Evolutionary conservation across 75 land plant genomes (phyloP).

Genomic region (Ceratopteris richardii): DNA sequence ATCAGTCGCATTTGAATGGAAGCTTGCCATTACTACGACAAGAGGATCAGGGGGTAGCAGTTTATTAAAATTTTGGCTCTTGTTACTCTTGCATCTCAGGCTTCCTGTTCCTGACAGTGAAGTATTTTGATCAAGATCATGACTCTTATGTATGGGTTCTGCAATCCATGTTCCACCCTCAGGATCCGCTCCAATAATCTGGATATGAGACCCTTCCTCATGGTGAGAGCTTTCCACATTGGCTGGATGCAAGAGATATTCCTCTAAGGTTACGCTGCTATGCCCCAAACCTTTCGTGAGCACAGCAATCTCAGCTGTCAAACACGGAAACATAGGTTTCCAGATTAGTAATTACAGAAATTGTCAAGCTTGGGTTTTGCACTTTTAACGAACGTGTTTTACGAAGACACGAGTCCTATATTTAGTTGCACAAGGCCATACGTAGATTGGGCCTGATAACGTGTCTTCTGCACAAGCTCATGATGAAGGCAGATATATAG

Average conservation of each 20-base stretch:
- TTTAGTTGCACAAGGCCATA: too few relatives aligned
- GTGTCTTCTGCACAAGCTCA: too few relatives aligned
- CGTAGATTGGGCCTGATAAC: too few relatives aligned
- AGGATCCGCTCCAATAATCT: slow-evolving; percentile 24
- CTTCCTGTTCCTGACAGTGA: slow-evolving; percentile 1
- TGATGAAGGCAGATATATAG: too few relatives aligned
- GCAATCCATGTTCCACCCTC: slow-evolving; percentile 28
- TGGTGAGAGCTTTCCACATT: slow-evolving; percentile 11
- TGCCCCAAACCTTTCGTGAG: slow-evolving; percentile 21
- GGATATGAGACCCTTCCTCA: too few relatives aligned
- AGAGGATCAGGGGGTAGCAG: neutral
- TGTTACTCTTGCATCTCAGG: neutral
- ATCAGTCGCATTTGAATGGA: neutral
- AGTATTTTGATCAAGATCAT: too few relatives aligned
- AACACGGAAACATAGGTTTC: neutral
- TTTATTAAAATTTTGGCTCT: neutral
- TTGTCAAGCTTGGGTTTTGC: too few relatives aligned
- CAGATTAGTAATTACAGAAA: too few relatives aligned
- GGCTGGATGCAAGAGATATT: slow-evolving; percentile 15
- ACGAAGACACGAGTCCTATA: too few relatives aligned
- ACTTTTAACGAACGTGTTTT: neutral
- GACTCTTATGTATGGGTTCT: slow-evolving; percentile 11
- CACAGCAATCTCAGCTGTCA: slow-evolving; percentile 22
- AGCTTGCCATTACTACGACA: neutral
- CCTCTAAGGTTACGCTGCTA: slow-evolving; percentile 12